A percentile compares a stretch with the other conserved stretches of the same genome.
Conservation (phyloP, 164 flowering plant species). For the Sedum album region DNA sequence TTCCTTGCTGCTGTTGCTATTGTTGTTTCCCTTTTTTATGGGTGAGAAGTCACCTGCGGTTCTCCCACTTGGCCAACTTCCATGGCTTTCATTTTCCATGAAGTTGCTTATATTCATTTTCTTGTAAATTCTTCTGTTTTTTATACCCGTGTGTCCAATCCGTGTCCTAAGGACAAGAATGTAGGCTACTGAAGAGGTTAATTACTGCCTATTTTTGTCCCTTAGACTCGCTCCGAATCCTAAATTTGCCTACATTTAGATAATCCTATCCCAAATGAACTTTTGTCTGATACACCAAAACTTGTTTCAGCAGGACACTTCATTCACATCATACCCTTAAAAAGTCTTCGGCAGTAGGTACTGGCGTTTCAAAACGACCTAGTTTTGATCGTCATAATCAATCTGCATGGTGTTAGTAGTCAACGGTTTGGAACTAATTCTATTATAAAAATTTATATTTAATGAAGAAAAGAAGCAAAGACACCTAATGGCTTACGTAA, state of each 20-base stretch:
- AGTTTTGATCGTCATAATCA: no score
- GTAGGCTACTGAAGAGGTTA: constrained; percentile 2
- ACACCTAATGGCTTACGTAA: not conserved
- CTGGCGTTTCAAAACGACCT: no score
- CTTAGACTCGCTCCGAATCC: constrained; percentile 6
- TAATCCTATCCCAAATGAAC: not conserved
- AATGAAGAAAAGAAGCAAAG: no score
- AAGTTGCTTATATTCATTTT: not conserved
- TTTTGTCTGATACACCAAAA: not conserved
- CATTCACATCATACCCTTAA: no score
- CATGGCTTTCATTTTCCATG: constrained; percentile 4
- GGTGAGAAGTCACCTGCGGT: not conserved
- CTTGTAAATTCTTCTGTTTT: not conserved
- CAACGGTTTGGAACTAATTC: no score
- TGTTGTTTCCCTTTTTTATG: not conserved
- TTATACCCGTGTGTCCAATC: not conserved
- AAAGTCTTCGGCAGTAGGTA: no score
- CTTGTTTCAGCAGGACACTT: no score
- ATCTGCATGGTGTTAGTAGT: no score
- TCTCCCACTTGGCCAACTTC: constrained; percentile 6
- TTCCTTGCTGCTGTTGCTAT: not conserved
- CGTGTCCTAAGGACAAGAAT: not conserved
- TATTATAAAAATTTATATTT: no score
- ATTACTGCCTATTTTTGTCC: constrained; percentile 4
- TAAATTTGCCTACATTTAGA: not conserved